Conservation (phyloP, 192 early-diverging fungal species). For the Rhizophagus clarus region DNA sequence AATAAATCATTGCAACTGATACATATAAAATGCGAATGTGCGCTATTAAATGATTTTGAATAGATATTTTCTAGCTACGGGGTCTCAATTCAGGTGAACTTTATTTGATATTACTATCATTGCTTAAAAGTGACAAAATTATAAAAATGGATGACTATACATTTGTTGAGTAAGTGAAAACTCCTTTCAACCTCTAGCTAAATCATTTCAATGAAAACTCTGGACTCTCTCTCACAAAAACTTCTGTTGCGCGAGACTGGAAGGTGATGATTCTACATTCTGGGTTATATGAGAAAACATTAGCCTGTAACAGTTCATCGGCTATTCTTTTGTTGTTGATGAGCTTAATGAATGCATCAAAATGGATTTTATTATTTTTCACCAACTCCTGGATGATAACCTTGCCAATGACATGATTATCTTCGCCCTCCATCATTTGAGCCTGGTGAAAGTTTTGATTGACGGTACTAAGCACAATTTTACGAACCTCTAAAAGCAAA, state of each 20-base stretch:
- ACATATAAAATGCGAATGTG: too few species aligned
- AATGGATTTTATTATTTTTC: constrained; percentile 5
- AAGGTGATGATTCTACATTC: constrained; percentile 6
- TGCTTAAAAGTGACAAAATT: too few species aligned
- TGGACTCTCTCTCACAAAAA: constrained; percentile 17
- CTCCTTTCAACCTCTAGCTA: not conserved
- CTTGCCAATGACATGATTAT: constrained; percentile 28
- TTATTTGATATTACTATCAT: too few species aligned
- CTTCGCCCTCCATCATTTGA: constrained; percentile 1
- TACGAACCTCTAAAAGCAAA: constrained; percentile 28
- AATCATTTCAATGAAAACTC: not conserved
- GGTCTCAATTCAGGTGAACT: too few species aligned
- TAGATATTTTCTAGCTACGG: too few species aligned
- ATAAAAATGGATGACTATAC: too few species aligned
- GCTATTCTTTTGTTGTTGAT: constrained; percentile 11
- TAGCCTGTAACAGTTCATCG: constrained; percentile 21
- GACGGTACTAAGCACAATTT: not conserved
- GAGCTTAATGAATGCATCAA: constrained; percentile 3
- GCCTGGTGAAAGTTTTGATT: constrained; percentile 17
- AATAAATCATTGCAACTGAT: too few species aligned
- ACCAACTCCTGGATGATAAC: constrained; percentile 9
- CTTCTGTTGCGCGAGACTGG: constrained; percentile 28
- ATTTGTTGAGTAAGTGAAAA: too few species aligned
- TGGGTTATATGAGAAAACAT: constrained; percentile 31
- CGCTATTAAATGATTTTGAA: too few species aligned